Base-by-base conservation (phyloP, 2,329 filamentous ascomycete species). In the Trichothecium sympodiale region DNA sequence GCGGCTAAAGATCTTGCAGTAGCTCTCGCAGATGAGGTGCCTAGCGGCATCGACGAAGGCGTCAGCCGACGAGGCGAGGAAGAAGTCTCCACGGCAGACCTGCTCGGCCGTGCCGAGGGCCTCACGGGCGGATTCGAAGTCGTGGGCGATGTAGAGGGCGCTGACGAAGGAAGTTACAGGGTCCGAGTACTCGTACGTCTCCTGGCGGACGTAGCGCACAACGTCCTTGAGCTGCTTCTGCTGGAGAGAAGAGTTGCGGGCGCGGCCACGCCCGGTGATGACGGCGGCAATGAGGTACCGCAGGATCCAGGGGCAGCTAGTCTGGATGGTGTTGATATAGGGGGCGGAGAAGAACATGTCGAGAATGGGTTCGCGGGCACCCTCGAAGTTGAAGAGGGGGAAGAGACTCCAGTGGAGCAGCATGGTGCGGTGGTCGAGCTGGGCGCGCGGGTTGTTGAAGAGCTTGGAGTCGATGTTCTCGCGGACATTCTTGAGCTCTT, bases 281-380 rank as follows among this genome's bases (percentile, higher is more conserved):
- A 98, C 89, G 47, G 89, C 84, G 34, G 87, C 88, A 41, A 87
- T 80, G 40, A 98, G 74, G 64, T 98, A 98, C 49, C 91, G 81
- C 52, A 98, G 73, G 45, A 94, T 79, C 91, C 91, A 98, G 6
- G 91, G 89, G 71, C 87, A 95, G 52, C 80, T 83, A 40, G 91
- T 95, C 74, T 98, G 91, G 60, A 98, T 95, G 51, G 89, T 96
- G 77, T 96, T 98, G 77, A 98, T 98, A 73, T 86, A 98, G 51
- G 86, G 76, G 45, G 88, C 83, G 45, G 83, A 93, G 76, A 98
- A 96, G 74, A 95, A 91, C 59, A 96, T 79, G 51, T 98, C 91
- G 55, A 91, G 85, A 51, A 98, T 75, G 49, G 77, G 76, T 56
- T 98, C 91, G 54, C 89, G 86, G 40, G 86, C 85, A 46, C 78